Base-by-base conservation (phyloP, 2,329 filamentous ascomycete genomes). In the Colletotrichum magnum region DNA sequence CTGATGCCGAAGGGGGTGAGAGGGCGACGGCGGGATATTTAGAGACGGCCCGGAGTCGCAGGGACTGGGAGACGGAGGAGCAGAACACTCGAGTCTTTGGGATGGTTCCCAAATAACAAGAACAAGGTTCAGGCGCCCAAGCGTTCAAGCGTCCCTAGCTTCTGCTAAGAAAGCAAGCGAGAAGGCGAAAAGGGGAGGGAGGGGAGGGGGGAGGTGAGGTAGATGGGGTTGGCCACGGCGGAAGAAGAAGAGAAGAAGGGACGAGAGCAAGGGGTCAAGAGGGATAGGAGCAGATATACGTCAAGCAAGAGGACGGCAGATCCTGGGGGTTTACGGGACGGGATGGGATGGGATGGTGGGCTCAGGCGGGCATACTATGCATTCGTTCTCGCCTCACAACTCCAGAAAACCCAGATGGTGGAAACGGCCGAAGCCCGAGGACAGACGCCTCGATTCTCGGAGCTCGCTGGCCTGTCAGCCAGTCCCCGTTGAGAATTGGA, bases 231-330 rank as follows among this genome's bases (percentile, higher is more conserved):
- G 66, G 51, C 62, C 66, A 66, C 62, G 32, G 39, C 62, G 41
- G 26, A 61, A 43, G 28, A 68, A 41, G 26, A 41, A 28, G 28
- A 7, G 18, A 13, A 52, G 48, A 28, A 6, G 15, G 16, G 45
- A 41, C 15, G 16, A 4, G 36, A 58, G 48, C 50, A 53, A 54
- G n/a, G 32, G 36, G 57, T 36, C 51, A 57, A 67, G 57, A 58
- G 67, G 67, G 67, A 69, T 51, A 51, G 47, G 57, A 69, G 62
- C 67, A 69, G 51, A 69, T 69, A 67, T 69, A 36, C 32, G 32
- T 36, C 32, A 36, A 36, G 32, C 32, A 69, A 69, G 56, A n/a
- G 21, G 21, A 58, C 58, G 52, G 32, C 32, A 50, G 57, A 69
- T 69, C 13, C 66, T 41, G 48, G 54, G 61, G 21, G 21, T 24